Percentiles rank a stretch among this genome's conserved stretches.
Evolutionary conservation across 306 rosid species (phyloP).

Genomic region (Begonia peltatifolia): DNA sequence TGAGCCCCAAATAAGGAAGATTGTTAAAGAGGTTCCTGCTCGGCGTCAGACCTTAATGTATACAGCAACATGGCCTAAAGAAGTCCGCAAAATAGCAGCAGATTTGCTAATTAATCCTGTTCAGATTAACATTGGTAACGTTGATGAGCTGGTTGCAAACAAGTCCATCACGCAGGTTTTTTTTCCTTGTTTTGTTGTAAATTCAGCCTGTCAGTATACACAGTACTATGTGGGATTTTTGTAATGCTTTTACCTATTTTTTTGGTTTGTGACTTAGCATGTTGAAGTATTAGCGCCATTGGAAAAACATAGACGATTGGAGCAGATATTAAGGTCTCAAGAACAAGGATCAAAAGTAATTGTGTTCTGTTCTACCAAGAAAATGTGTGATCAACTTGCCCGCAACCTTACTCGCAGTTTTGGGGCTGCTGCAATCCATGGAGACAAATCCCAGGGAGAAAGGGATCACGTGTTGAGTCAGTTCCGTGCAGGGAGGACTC

Average conservation of each 20-base stretch:
- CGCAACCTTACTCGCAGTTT: conserved; percentile 87
- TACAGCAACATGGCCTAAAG: conserved; percentile 99
- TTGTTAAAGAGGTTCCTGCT: conserved; percentile 88
- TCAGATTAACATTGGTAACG: conserved; percentile 96
- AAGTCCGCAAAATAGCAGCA: conserved; percentile 95
- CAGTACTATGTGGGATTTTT: too few relatives aligned
- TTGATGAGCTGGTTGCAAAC: conserved; percentile 94
- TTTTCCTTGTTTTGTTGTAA: conserved; percentile 2
- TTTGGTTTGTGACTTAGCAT: conserved; percentile 37
- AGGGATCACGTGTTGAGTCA: conserved; percentile 84
- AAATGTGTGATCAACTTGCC: conserved; percentile 97
- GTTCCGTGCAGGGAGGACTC: conserved; percentile 79
- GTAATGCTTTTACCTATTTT: background rate
- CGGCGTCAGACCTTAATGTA: conserved; percentile 94
- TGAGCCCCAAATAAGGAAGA: conserved; percentile 97
- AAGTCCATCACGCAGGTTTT: conserved; percentile 91
- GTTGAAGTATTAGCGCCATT: conserved; percentile 56
- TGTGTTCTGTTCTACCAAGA: conserved; percentile 89
- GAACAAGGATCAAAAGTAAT: conserved; percentile 92
- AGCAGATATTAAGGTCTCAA: conserved; percentile 75
- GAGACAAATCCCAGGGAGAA: conserved; percentile 95
- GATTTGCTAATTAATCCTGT: conserved; percentile 83
- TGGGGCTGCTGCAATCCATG: conserved; percentile 97
- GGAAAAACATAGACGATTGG: conserved; percentile 82
- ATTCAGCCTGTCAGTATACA: too few relatives aligned